These are phyloP conservation scores for Wickerhamiella pararugosa DNA, from an alignment of 1,139 yeast species.

Conservation along the genomic window DNA sequence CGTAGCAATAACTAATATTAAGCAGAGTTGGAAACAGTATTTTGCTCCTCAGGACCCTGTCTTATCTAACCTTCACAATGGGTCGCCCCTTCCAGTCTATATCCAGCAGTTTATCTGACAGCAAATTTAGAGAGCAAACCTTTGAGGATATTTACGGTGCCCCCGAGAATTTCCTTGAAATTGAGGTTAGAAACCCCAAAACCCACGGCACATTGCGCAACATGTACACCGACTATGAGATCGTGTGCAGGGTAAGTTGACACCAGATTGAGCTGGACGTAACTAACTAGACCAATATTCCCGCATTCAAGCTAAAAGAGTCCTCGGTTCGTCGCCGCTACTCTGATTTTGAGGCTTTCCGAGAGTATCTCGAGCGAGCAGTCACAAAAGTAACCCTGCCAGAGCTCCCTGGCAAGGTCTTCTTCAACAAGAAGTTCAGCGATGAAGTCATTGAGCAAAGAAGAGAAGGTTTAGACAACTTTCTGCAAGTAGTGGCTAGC, in stretches of 20 bases:
- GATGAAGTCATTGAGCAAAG: conserved; percentile 76
- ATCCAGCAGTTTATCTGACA: no score
- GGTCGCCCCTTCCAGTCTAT: no score
- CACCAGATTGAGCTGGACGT: neutral
- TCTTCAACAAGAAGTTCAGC: conserved; percentile 49
- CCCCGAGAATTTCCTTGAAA: conserved; percentile 87
- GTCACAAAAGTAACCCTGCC: conserved; percentile 72
- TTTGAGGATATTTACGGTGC: conserved; percentile 80
- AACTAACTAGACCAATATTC: conserved; percentile 36
- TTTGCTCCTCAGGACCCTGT: no score
- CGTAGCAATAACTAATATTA: no score
- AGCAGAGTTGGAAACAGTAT: no score
- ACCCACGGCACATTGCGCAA: conserved; percentile 51
- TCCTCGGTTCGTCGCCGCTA: conserved; percentile 73
- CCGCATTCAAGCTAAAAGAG: conserved; percentile 56
- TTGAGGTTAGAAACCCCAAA: conserved; percentile 69
- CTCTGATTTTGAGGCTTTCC: conserved; percentile 75
- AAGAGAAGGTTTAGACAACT: conserved; percentile 69
- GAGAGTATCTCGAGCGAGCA: conserved; percentile 61
- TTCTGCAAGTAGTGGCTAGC: conserved; percentile 70
- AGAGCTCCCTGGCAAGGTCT: conserved; percentile 72
- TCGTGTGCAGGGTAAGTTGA: conserved; percentile 50
- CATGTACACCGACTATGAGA: conserved; percentile 82
- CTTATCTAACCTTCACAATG: no score
- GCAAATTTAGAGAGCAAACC: conserved; percentile 30